Evolutionary conservation across 2,329 filamentous ascomycete species (phyloP).

Genomic region (Aureobasidium sp.): DNA sequence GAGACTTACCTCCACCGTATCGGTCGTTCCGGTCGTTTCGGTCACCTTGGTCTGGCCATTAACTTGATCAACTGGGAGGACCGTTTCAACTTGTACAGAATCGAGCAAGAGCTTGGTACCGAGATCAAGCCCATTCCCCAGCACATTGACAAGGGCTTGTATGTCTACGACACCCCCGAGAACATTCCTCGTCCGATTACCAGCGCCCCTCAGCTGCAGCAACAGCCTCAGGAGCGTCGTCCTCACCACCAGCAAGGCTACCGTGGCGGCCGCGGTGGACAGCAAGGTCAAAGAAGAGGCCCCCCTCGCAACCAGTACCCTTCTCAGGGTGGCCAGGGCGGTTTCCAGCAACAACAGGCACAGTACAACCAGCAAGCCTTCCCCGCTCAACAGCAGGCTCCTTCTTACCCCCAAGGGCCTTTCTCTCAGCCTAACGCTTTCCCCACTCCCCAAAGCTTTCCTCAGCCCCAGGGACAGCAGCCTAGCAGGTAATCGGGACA

Average conservation of each 20-base stretch:
- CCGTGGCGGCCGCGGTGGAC: conserved; percentile 27
- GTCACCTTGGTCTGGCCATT: conserved; percentile 93
- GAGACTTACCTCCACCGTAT: conserved; percentile 98
- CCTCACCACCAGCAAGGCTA: conserved; percentile 30
- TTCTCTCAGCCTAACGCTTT: conserved; percentile 8
- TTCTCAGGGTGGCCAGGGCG: conserved; percentile 12
- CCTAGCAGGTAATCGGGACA: not conserved
- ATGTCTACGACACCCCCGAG: conserved; percentile 95
- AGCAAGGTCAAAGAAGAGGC: conserved; percentile 27
- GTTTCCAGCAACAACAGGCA: conserved; percentile 23
- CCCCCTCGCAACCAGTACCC: conserved; percentile 28
- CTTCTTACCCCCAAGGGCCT: conserved; percentile 20
- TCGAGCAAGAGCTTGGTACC: conserved; percentile 92
- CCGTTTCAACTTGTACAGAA: conserved; percentile 97
- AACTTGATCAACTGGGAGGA: conserved; percentile 99
- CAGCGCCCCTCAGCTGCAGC: conserved; percentile 38
- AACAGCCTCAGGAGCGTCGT: conserved; percentile 22
- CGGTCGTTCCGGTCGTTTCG: conserved; percentile 93
- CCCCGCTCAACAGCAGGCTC: conserved; percentile 24
- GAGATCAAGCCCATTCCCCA: conserved; percentile 96
- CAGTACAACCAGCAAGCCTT: conserved; percentile 21
- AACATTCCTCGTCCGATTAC: conserved; percentile 80
- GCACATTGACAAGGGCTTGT: conserved; percentile 93
- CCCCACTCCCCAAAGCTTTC: conserved; percentile 6
- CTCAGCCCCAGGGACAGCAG: conserved; percentile 7